Conservation (phyloP, 805 yeast genomes). For the Saturnispora halmiae region DNA sequence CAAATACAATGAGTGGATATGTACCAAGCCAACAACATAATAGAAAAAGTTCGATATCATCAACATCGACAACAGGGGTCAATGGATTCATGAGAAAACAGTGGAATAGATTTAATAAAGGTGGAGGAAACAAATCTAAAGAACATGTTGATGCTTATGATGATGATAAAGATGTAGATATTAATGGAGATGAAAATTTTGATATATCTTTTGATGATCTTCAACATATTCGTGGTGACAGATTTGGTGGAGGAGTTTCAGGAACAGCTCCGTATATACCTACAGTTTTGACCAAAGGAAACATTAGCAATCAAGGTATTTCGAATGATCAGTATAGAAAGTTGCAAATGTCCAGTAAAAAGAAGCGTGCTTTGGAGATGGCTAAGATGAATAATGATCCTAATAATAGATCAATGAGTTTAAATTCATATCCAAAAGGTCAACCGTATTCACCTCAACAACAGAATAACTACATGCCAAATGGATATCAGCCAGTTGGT, state of each 20-base stretch:
- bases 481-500: background rate
- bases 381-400: conserved; percentile 18
- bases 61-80: conserved; percentile 19
- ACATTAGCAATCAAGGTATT: conserved; percentile 25
- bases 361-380: conserved; percentile 34
- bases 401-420: conserved; percentile 3
- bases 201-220: conserved; percentile 57
- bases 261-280: conserved; percentile 75
- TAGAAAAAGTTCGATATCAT: conserved; percentile 3
- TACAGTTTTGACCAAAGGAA: conserved; percentile 38
- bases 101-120: conserved; percentile 22
- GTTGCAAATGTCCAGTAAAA: conserved; percentile 58
- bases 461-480: background rate
- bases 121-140: no score
- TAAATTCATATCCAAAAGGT: conserved; percentile 15
- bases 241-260: conserved; percentile 33
- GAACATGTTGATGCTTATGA: no score
- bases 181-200: conserved; percentile 27
- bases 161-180: conserved; percentile 23
- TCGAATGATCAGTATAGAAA: conserved; percentile 60
- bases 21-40: conserved; percentile 14
- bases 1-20: conserved; percentile 6
- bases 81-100: conserved; percentile 36
- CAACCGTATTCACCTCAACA: conserved; percentile 11
- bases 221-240: conserved; percentile 53